These are phyloP conservation scores for Pelargonium cotyledonis DNA, from an alignment of 441 rosid species.

Conservation along the genomic window DNA sequence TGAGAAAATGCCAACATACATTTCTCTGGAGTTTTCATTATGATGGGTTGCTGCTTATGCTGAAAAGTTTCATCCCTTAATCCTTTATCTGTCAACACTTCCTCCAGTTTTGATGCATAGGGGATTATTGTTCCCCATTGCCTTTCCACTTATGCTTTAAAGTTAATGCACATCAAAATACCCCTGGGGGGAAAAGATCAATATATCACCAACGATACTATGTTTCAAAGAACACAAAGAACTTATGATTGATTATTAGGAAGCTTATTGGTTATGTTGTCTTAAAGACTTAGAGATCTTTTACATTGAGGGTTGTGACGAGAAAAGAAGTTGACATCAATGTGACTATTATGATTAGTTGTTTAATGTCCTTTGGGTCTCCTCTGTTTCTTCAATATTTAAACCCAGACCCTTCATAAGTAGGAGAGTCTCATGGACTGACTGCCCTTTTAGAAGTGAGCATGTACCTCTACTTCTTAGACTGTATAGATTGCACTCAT, in stretches of 20 bases:
- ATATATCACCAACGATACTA: too few species aligned
- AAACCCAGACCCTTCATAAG: background rate
- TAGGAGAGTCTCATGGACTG: too few species aligned
- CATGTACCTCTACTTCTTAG: background rate
- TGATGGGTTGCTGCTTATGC: too few species aligned
- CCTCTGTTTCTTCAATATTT: background rate
- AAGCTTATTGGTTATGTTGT: background rate
- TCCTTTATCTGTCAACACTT: too few species aligned
- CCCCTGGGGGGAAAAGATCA: too few species aligned
- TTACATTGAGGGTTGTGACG: background rate
- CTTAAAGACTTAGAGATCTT: background rate
- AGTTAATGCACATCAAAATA: too few species aligned
- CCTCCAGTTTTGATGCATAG: too few species aligned
- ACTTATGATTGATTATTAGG: background rate
- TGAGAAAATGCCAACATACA: background rate
- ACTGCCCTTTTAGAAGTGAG: too few species aligned
- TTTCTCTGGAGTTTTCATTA: background rate
- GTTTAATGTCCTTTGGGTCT: background rate
- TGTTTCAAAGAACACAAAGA: background rate
- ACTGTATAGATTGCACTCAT: background rate
- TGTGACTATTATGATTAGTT: background rate
- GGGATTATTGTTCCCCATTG: too few species aligned
- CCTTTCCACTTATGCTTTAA: too few species aligned
- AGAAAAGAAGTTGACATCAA: background rate
- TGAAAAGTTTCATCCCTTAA: too few species aligned